Conservation (phyloP, 1,284 basidiomycete species). For the Sporisorium scitamineum region DNA sequence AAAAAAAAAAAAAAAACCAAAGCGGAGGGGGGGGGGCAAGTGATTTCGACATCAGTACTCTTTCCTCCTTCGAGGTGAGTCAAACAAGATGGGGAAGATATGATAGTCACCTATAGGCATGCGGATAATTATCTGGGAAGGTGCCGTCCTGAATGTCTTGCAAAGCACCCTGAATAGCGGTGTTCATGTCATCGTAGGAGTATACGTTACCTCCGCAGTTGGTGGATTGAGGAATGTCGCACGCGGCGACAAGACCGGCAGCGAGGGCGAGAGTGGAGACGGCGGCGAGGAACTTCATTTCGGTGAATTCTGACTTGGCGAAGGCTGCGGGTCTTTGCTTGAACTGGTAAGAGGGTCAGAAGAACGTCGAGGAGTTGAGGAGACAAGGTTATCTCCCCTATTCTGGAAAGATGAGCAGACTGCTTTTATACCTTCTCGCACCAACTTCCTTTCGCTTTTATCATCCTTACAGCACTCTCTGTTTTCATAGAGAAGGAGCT, state of each 20-base stretch:
- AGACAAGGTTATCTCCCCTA: no score
- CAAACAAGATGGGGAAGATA: not conserved
- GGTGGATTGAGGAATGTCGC: constrained; percentile 9
- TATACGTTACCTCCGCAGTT: constrained; percentile 40
- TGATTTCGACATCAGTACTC: no score
- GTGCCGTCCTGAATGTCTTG: constrained; percentile 9
- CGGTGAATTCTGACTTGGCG: not conserved
- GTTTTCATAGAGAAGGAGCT: not conserved
- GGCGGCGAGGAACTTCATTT: constrained; percentile 37
- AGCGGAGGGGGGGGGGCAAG: no score
- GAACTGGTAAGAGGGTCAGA: no score
- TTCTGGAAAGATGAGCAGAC: no score
- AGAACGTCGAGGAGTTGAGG: no score
- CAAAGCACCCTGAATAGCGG: constrained; percentile 22
- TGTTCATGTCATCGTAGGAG: constrained; percentile 25
- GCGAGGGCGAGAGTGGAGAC: constrained; percentile 16
- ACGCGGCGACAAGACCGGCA: constrained; percentile 17
- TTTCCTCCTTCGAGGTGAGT: not conserved
- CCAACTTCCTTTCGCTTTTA: not conserved
- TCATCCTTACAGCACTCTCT: no score
- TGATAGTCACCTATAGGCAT: constrained; percentile 22
- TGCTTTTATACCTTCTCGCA: not conserved
- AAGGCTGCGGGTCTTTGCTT: no score
- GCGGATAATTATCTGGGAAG: constrained; percentile 27
- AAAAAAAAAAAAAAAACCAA: no score